These are phyloP conservation scores for Lentinus polychrous DNA, from an alignment of 1,284 basidiomycete species.

Conservation along the genomic window DNA sequence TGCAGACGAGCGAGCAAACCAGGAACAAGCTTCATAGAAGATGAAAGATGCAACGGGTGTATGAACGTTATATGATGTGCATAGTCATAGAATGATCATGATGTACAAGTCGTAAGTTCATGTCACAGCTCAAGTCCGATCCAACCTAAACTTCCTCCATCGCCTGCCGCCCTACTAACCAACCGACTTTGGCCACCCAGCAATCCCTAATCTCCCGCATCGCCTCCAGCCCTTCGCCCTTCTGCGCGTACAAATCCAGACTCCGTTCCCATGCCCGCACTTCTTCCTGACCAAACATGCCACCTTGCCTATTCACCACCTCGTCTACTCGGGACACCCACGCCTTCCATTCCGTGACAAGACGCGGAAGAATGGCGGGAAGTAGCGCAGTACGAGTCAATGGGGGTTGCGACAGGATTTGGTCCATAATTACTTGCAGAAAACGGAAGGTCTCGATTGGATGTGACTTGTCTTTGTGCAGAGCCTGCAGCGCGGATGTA, in stretches of 20 bases:
- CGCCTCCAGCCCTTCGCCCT: conserved; percentile 41
- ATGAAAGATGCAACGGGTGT: no score
- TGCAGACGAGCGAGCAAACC: no score
- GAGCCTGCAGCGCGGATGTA: conserved; percentile 34
- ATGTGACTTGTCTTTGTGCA: conserved; percentile 56
- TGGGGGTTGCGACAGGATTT: conserved; percentile 59
- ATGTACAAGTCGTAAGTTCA: no score
- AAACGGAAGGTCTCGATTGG: conserved; percentile 69
- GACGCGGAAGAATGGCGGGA: conserved; percentile 50
- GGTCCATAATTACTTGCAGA: conserved; percentile 58
- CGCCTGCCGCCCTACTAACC: conserved; percentile 64
- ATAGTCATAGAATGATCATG: no score
- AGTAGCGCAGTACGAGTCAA: conserved; percentile 53
- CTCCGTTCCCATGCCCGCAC: conserved; percentile 61
- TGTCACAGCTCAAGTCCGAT: neutral
- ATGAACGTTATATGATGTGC: no score
- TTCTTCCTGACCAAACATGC: conserved; percentile 71
- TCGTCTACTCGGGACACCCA: conserved; percentile 69
- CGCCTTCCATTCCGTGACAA: conserved; percentile 65
- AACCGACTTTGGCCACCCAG: conserved; percentile 70
- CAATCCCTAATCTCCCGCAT: conserved; percentile 58
- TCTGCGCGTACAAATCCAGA: conserved; percentile 55
- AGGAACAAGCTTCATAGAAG: no score
- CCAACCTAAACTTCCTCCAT: conserved; percentile 34
- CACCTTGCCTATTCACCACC: conserved; percentile 60